phyloP scores from a whole-genome alignment of 2,329 filamentous ascomycete genomes.

The Bipolaris oryzae region DNA sequence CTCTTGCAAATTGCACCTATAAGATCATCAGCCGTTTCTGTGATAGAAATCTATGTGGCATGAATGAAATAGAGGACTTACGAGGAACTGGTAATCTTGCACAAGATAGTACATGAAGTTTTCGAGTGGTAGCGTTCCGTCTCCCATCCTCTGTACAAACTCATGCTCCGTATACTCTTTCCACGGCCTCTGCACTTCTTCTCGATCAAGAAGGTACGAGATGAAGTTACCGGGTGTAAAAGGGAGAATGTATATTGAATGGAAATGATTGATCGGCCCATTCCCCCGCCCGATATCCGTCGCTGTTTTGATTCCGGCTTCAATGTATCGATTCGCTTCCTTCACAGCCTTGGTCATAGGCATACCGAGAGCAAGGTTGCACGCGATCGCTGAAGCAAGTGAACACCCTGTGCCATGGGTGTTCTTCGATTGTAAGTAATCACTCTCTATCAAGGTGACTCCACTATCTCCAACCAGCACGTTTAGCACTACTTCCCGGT shows the following conservation, averaged over 20 bases:
- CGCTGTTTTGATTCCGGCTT: conserved; percentile 71
- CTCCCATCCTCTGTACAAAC: conserved; percentile 78
- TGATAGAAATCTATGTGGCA: background rate
- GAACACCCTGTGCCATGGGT: conserved; percentile 97
- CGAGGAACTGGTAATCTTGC: conserved; percentile 90
- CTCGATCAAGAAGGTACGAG: conserved; percentile 77
- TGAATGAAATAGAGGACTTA: conserved; percentile 48
- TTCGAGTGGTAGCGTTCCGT: conserved; percentile 73
- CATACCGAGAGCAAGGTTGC: conserved; percentile 68
- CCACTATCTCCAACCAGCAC: conserved; percentile 70
- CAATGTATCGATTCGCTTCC: conserved; percentile 72
- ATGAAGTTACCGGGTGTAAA: conserved; percentile 80
- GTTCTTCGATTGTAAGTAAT: conserved; percentile 74
- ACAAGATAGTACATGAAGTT: conserved; percentile 88
- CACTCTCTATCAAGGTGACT: conserved; percentile 69
- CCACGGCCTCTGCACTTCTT: conserved; percentile 78
- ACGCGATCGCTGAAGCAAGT: conserved; percentile 81
- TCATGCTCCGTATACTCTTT: conserved; percentile 77
- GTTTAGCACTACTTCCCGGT: conserved; percentile 74
- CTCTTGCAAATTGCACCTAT: conserved; percentile 83
- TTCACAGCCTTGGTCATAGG: conserved; percentile 66
- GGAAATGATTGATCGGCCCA: conserved; percentile 80
- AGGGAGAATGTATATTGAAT: conserved; percentile 70
- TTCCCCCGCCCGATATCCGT: conserved; percentile 68
- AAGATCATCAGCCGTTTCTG: conserved; percentile 13